Conservation (phyloP, 2,329 filamentous ascomycete genomes). For the Ambrosiella cleistominuta region DNA sequence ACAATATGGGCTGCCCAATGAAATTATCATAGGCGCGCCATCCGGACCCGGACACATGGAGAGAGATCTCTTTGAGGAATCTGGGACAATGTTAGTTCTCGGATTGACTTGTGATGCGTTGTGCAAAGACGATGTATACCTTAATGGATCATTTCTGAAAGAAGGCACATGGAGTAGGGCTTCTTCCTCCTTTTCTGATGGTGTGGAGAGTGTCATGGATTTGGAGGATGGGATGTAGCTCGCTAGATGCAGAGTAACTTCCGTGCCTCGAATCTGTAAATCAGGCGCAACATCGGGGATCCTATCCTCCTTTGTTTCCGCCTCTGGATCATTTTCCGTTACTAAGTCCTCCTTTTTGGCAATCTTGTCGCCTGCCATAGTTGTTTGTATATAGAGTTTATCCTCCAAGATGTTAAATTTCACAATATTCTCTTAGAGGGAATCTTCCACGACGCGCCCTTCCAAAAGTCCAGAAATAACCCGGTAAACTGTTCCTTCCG, state of each 20-base stretch:
- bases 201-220: constrained; percentile 15
- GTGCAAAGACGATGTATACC: constrained; percentile 23
- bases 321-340: background rate
- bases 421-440: too few relatives aligned
- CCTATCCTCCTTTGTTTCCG: background rate
- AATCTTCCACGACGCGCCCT: too few relatives aligned
- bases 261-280: constrained; percentile 56
- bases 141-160: constrained; percentile 54
- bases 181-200: constrained; percentile 44
- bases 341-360: background rate
- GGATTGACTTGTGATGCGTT: constrained; percentile 9
- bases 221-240: constrained; percentile 40
- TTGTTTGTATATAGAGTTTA: too few relatives aligned
- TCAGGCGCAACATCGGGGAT: constrained; percentile 43
- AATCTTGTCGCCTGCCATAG: background rate
- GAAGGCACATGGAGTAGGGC: constrained; percentile 71
- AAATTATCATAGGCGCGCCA: constrained; percentile 89
- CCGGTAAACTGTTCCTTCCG: too few relatives aligned
- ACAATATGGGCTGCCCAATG: constrained; percentile 86
- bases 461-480: too few relatives aligned
- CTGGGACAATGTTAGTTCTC: constrained; percentile 25
- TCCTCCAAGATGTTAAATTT: background rate
- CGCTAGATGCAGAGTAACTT: constrained; percentile 57
- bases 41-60: constrained; percentile 82
- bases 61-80: constrained; percentile 81